Base-by-base conservation (phyloP, 176 grass and related monocot species). In the Ananas comosus region DNA sequence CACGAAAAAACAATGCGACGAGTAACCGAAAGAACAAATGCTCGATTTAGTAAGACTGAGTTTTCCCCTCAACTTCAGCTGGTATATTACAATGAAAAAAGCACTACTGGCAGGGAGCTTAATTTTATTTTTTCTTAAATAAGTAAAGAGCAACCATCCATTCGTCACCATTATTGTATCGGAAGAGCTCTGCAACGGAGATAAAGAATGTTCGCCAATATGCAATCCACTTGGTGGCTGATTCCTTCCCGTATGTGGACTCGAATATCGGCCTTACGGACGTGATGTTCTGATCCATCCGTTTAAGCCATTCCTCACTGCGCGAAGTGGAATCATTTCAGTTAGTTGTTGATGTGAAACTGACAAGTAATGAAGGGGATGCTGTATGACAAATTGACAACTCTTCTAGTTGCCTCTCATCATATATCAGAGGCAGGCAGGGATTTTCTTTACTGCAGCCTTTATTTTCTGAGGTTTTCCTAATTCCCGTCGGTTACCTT, bases 201-300 rank as follows among this genome's bases (percentile, higher is more conserved):
- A 93, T 86, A 82, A 99, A 99, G 71, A 99, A 91, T 52, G 89
- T 91, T 25, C 87, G 75, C 89, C 94, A 99, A 50, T 99, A 91
- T 49, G 84, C 87, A 67, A 88, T 99, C 94, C 94, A 93, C 73
- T 99, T 91, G 12, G 83, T 85, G 5, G 86, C 57, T 27, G 82
- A 85, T 69, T 97, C 86, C 64, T 83, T 85, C 21, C 94, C 94
- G 2, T 97, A 97, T 50, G 94, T 92, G n/a, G 76, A 66, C 84
- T 97, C 89, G n/a, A 97, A 92, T 81, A 88, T 90, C 33, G 77
- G 77, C 63, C 64, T 90, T 81, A 88, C 76, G 21, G 81, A 51
- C 64, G 65, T 14, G 52, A 97, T 83, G 61, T 75, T 88, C 14
- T 57, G 70, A 64, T 97, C 86, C 89, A 97, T 92, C 65, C 85